Evolutionary conservation across 1,284 basidiomycete genomes (phyloP).

Genomic region (Gymnopus androsaceus): DNA sequence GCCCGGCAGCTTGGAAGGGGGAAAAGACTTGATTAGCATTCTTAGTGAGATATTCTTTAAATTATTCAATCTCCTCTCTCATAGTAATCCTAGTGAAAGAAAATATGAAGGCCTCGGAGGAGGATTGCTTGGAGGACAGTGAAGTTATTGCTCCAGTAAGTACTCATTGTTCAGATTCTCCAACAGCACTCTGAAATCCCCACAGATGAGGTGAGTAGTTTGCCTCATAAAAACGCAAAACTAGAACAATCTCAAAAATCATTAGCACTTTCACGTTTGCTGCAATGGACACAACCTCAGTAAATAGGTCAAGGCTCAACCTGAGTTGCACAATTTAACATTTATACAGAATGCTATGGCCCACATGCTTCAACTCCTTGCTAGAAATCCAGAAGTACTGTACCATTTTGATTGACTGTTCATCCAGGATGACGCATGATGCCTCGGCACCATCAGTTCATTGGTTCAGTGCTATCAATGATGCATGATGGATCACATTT

Average conservation of each 20-base stretch:
- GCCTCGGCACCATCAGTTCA: too few relatives aligned
- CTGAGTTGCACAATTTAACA: not conserved
- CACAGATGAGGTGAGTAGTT: not conserved
- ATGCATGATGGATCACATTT: too few relatives aligned
- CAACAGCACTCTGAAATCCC: not conserved
- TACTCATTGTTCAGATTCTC: not conserved
- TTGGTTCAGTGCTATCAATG: too few relatives aligned
- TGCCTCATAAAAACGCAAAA: slow-evolving; percentile 9
- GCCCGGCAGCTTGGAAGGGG: slow-evolving; percentile 34
- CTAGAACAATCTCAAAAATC: slow-evolving; percentile 9
- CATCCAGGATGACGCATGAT: too few relatives aligned
- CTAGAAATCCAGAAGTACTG: slow-evolving; percentile 24
- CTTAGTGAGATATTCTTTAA: slow-evolving; percentile 32
- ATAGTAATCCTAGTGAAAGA: slow-evolving; percentile 31
- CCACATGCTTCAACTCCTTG: slow-evolving; percentile 25
- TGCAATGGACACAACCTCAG: slow-evolving; percentile 33
- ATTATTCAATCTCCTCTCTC: not conserved
- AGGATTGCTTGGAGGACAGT: slow-evolving; percentile 32
- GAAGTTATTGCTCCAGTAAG: slow-evolving; percentile 33
- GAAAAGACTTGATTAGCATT: slow-evolving; percentile 48
- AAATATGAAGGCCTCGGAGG: slow-evolving; percentile 33
- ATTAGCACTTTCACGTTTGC: slow-evolving; percentile 32
- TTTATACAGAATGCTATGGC: slow-evolving; percentile 22
- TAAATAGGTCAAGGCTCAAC: not conserved
- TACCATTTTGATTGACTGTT: too few relatives aligned